These are phyloP conservation scores for Claviceps cyperi DNA, from an alignment of 2,329 filamentous ascomycete species.

Conservation along the genomic window DNA sequence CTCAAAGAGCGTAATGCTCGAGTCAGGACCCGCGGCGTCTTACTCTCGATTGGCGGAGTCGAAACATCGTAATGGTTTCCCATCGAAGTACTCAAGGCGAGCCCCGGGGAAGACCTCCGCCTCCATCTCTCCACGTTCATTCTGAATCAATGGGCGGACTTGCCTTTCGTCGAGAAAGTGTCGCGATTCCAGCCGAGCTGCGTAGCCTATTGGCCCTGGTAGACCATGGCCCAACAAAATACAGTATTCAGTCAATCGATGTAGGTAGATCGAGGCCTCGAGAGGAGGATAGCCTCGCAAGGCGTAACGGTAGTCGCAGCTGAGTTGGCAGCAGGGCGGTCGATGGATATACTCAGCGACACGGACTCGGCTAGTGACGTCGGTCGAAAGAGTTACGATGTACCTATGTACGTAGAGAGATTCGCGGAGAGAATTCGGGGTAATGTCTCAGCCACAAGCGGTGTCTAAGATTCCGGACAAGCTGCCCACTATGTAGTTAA, in stretches of 20 bases:
- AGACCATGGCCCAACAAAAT: constrained; percentile 5
- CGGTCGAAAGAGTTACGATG: not conserved
- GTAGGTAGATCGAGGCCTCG: not conserved
- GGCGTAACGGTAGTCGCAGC: not conserved
- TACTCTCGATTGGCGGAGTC: constrained; percentile 14
- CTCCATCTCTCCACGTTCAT: constrained; percentile 23
- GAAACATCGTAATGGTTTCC: constrained; percentile 10
- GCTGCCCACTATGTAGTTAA: constrained; percentile 2
- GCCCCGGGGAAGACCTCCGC: constrained; percentile 18
- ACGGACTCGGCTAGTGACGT: not conserved
- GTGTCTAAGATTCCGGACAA: constrained; percentile 7
- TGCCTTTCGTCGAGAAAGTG: not conserved
- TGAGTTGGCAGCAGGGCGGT: not conserved
- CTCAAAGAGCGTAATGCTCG: constrained; percentile 25
- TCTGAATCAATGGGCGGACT: not conserved
- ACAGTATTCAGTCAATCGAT: not conserved
- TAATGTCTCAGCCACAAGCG: constrained; percentile 12
- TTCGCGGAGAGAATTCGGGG: not conserved
- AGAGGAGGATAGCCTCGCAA: not conserved
- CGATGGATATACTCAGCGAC: not conserved
- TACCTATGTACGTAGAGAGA: not conserved
- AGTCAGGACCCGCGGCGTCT: constrained; percentile 21
- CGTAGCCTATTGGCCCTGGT: not conserved
- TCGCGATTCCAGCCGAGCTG: not conserved
- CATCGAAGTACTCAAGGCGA: constrained; percentile 12